Conservation (phyloP, 2,329 filamentous ascomycete genomes). For the Colletotrichum brevisporum region DNA sequence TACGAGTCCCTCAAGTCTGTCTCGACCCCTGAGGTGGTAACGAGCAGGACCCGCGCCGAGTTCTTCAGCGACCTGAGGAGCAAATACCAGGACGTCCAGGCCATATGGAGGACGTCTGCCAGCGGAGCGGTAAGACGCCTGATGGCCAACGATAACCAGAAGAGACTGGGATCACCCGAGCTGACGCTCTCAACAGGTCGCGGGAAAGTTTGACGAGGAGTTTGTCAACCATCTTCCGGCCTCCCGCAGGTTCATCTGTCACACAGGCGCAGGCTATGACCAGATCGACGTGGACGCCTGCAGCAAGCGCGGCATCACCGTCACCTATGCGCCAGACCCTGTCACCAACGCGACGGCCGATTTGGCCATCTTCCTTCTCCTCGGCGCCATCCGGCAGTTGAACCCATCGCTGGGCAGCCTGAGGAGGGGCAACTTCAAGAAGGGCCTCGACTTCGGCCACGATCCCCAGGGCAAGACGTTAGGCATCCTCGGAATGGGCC, state of each 20-base stretch:
- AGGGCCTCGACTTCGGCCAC: conserved; percentile 52
- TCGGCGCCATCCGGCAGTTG: conserved; percentile 48
- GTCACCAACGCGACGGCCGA: conserved; percentile 59
- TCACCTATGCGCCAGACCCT: conserved; percentile 48
- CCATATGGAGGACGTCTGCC: conserved; percentile 45
- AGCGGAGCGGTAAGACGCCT: conserved; percentile 39
- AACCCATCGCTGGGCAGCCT: conserved; percentile 47
- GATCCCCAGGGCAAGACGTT: conserved; percentile 50
- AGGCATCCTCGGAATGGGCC: conserved; percentile 56
- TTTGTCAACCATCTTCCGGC: conserved; percentile 59
- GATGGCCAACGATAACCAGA: too few relatives aligned
- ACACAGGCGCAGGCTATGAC: conserved; percentile 49
- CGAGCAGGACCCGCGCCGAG: conserved; percentile 40
- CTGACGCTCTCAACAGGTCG: conserved; percentile 24
- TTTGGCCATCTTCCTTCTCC: conserved; percentile 48
- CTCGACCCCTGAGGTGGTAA: conserved; percentile 41
- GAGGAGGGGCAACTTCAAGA: conserved; percentile 44
- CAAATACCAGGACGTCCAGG: conserved; percentile 42
- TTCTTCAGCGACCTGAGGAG: conserved; percentile 42
- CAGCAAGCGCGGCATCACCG: conserved; percentile 41
- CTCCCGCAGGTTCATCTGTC: conserved; percentile 56
- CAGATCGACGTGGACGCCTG: conserved; percentile 48
- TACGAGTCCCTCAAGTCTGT: conserved; percentile 38
- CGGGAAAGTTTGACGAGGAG: conserved; percentile 58
- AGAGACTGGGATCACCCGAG: background rate